A percentile compares a stretch with the other conserved stretches of the same genome.
Conservation (phyloP, 257 asterid species). For the Nicotiana sylvestris region DNA sequence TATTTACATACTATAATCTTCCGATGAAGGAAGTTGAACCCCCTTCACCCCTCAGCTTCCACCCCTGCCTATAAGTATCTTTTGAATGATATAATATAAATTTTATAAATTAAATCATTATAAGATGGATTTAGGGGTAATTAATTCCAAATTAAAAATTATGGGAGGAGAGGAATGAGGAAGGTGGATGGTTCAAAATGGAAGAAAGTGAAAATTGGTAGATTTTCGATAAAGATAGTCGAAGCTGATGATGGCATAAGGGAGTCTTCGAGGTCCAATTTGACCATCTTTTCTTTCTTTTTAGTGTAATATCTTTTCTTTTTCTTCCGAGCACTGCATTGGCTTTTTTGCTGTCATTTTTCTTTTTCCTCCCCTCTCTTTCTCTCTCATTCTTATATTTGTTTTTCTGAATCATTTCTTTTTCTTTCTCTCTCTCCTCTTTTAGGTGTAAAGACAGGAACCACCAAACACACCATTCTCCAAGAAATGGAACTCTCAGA, state of each 20-base stretch:
- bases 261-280: conserved; percentile 91
- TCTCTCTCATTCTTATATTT: conserved; percentile 18
- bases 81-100: too few relatives aligned
- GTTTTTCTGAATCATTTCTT: conserved; percentile 25
- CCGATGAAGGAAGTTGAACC: too few relatives aligned
- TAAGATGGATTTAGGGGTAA: background rate
- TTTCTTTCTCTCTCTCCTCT: conserved; percentile 13
- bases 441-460: conserved; percentile 37
- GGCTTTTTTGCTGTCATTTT: conserved; percentile 87
- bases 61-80: too few relatives aligned
- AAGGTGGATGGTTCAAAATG: background rate
- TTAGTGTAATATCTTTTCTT: conserved; percentile 38
- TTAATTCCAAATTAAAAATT: background rate
- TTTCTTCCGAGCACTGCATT: conserved; percentile 41
- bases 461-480: conserved; percentile 35
- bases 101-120: too few relatives aligned
- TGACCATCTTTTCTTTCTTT: conserved; percentile 80
- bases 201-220: conserved; percentile 42
- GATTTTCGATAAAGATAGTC: conserved; percentile 86
- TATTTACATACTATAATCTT: too few relatives aligned
- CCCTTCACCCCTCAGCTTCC: too few relatives aligned
- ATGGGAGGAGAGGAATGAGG: background rate
- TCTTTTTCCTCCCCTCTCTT: conserved; percentile 27
- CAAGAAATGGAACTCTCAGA: conserved; percentile 14
- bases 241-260: conserved; percentile 58